These are phyloP conservation scores for Phytophthora megakarya DNA, from an alignment of 352 stramenopile genomes.

Conservation along the genomic window DNA sequence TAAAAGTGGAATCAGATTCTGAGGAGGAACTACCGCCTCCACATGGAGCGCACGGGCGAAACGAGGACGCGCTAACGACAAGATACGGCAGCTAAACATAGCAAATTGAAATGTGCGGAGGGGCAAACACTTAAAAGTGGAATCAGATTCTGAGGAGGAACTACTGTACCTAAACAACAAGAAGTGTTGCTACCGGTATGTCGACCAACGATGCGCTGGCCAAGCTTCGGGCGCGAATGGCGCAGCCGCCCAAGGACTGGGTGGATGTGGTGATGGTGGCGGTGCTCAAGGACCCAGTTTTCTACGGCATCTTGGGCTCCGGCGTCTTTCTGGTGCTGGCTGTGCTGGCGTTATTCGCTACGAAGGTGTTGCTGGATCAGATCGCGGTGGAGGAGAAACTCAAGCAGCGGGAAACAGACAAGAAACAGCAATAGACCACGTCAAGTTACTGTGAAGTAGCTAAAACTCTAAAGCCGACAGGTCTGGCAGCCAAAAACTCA, in stretches of 20 bases:
- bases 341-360: constrained; percentile 59
- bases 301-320: constrained; percentile 52
- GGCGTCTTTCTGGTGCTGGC: constrained; percentile 55
- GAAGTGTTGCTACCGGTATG: no score
- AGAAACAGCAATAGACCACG: constrained; percentile 32
- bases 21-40: constrained; percentile 63
- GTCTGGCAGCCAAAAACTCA: constrained; percentile 1
- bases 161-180: no score
- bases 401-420: constrained; percentile 22
- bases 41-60: constrained; percentile 56
- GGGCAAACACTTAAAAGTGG: no score
- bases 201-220: constrained; percentile 25
- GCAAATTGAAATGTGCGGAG: constrained; percentile 8
- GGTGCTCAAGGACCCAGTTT: constrained; percentile 65
- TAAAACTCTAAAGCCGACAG: constrained; percentile 27
- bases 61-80: constrained; percentile 26
- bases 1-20: neutral
- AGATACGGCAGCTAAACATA: constrained; percentile 29
- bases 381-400: constrained; percentile 57
- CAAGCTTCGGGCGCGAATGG: constrained; percentile 53
- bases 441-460: constrained; percentile 4
- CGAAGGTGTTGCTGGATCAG: constrained; percentile 59
- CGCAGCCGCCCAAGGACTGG: constrained; percentile 64
- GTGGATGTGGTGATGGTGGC: constrained; percentile 64
- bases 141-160: neutral